These are phyloP conservation scores for Pichia membranifaciens DNA, from an alignment of 805 yeast species.

Conservation along the genomic window DNA sequence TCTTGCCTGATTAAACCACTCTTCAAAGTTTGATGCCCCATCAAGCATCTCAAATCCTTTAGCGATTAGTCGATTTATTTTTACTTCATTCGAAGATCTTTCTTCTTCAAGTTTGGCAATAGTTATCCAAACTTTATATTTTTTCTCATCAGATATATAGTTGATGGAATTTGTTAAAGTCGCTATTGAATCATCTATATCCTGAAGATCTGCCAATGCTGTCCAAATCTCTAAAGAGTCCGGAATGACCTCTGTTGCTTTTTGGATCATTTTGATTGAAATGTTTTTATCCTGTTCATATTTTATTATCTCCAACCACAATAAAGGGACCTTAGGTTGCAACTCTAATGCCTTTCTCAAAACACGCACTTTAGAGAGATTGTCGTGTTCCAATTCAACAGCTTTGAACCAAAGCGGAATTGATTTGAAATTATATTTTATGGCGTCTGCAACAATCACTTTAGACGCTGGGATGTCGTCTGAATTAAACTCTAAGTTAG, in stretches of 20 bases:
- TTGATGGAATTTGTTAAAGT: slow-evolving; percentile 59
- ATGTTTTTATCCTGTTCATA: slow-evolving; percentile 50
- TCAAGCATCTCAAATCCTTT: slow-evolving; percentile 39
- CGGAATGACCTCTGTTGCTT: slow-evolving; percentile 69
- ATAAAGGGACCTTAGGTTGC: slow-evolving; percentile 45
- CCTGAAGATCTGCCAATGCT: slow-evolving; percentile 42
- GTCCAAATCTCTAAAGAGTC: slow-evolving; percentile 61
- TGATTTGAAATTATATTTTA: slow-evolving; percentile 50
- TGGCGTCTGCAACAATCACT: slow-evolving; percentile 59
- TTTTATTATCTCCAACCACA: slow-evolving; percentile 69
- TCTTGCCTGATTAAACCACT: slow-evolving; percentile 56
- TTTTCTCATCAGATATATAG: slow-evolving; percentile 33
- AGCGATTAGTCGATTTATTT: slow-evolving; percentile 42
- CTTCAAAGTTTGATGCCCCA: slow-evolving; percentile 26
- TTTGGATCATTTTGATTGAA: slow-evolving; percentile 46
- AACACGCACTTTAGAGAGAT: slow-evolving; percentile 45
- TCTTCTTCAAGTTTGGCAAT: slow-evolving; percentile 66
- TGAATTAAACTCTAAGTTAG: slow-evolving; percentile 58
- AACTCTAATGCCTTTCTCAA: slow-evolving; percentile 67
- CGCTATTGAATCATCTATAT: slow-evolving; percentile 43
- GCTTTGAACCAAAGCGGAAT: slow-evolving; percentile 72
- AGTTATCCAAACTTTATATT: slow-evolving; percentile 57
- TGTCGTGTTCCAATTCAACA: slow-evolving; percentile 55
- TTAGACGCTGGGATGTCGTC: slow-evolving; percentile 42
- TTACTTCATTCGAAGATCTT: slow-evolving; percentile 35